Evolutionary conservation across 495 filamentous ascomycete species (phyloP), one percentile per base, ranked within the genome.

Genomic region (Lasiosphaeris hirsuta): DNA sequence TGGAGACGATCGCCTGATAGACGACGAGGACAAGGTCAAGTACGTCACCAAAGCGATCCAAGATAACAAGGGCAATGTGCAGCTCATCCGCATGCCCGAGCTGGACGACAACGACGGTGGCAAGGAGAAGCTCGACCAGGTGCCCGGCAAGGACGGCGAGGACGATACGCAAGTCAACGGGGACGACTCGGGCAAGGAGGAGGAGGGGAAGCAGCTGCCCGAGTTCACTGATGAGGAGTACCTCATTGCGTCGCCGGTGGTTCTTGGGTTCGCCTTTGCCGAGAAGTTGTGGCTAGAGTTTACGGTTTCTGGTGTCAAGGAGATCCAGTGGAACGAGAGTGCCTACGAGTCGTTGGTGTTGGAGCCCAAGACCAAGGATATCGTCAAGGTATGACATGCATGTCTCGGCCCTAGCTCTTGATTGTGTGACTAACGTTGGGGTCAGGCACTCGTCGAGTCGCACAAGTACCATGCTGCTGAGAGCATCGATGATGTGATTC

Each of bases 251-350:
- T 90, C 86, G n/a, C 90, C 92, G 0, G 88, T 96, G 4, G 88
- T 94, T 0, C 79, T 94, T n/a, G 92, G 92, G n/a, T 96, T 95
- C 63, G 84, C 90, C 9, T 96, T 96, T 68, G 83, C 80, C 18
- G 90, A 96, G 69, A 96, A 96, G 75, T 74, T 90, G 1, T 97
- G 92, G 92, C 81, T 96, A 0, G 90, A 96, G 71, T 95, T 96
- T 63, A 86, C 85, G 17, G 85, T 97, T 45, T 90, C 87, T 0
- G 86, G 88, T 10, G 82, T 97, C 65, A 85, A 84, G 49, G 62
- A 65, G 41, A 64, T 67, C 6, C 58, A 63, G 48, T 70, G 67
- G 67, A 70, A 70, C 55, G 61, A 63, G 42, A 59, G 51, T 18
- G 67, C 67, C 1, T 70, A 67, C 17, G 56, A 67, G 17, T 65